Evolutionary conservation across 2,329 filamentous ascomycete genomes (phyloP).

Genomic region (Epichloe amarillans): DNA sequence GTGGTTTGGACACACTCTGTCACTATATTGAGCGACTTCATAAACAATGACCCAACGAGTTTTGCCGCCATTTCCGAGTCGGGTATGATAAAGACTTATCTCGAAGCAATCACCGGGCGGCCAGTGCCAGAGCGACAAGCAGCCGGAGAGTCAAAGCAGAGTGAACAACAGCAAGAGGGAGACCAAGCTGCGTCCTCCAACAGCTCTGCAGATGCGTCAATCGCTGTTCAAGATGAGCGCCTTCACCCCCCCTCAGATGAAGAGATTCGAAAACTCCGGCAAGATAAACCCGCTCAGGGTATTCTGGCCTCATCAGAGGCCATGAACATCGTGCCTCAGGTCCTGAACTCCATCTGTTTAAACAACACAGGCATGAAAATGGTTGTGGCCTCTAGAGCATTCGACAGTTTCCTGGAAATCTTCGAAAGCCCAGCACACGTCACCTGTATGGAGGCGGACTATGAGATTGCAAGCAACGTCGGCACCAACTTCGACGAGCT

Average conservation of each 20-base stretch:
- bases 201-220: slow-evolving; percentile 26
- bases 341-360: slow-evolving; percentile 86
- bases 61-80: slow-evolving; percentile 93
- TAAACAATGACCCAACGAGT: slow-evolving; percentile 97
- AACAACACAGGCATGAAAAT: slow-evolving; percentile 79
- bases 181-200: slow-evolving; percentile 24
- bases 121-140: slow-evolving; percentile 22
- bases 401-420: slow-evolving; percentile 87
- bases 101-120: slow-evolving; percentile 63
- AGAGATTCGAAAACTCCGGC: slow-evolving; percentile 31
- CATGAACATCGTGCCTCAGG: slow-evolving; percentile 72
- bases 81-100: slow-evolving; percentile 71
- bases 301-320: slow-evolving; percentile 83
- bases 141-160: slow-evolving; percentile 16
- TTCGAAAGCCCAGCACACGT: slow-evolving; percentile 89
- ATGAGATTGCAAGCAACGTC: slow-evolving; percentile 54
- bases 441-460: slow-evolving; percentile 65
- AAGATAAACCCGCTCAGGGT: slow-evolving; percentile 44
- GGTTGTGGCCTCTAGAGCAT: slow-evolving; percentile 68
- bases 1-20: slow-evolving; percentile 93
- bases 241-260: slow-evolving; percentile 40
- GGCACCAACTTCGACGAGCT: slow-evolving; percentile 88
- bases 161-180: slow-evolving; percentile 19
- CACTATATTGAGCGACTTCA: slow-evolving; percentile 85
- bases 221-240: slow-evolving; percentile 23